These are phyloP conservation scores for Ilex aquifolium DNA, from an alignment of 257 asterid species.

Conservation along the genomic window DNA sequence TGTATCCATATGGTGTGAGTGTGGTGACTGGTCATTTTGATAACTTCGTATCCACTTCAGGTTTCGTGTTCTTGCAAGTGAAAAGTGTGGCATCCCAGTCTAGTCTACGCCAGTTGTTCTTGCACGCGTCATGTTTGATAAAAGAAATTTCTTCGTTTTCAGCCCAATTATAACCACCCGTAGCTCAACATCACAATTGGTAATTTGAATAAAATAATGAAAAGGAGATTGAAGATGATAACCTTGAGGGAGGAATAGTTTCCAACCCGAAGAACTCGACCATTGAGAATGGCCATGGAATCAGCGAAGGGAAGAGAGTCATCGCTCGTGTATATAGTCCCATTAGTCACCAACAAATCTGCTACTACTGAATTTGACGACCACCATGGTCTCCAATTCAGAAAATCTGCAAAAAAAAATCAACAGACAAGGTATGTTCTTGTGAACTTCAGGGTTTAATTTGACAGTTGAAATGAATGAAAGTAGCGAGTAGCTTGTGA, in stretches of 20 bases:
- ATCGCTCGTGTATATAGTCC: conserved; percentile 73
- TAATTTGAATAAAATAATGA: too few species aligned
- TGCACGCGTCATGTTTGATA: too few species aligned
- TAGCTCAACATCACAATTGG: too few species aligned
- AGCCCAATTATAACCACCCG: too few species aligned
- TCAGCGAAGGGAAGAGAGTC: conserved; percentile 57
- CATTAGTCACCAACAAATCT: conserved; percentile 65
- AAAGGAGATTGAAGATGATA: not conserved
- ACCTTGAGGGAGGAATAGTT: conserved; percentile 51
- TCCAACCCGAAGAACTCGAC: conserved; percentile 60
- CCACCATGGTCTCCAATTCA: conserved; percentile 12
- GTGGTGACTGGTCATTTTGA: too few species aligned
- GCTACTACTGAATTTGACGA: conserved; percentile 24
- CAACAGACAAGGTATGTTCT: not conserved
- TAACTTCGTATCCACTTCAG: too few species aligned
- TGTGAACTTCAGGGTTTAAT: not conserved
- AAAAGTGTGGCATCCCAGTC: too few species aligned
- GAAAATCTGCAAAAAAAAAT: conserved; percentile 20
- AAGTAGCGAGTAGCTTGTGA: not conserved
- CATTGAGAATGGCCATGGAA: conserved; percentile 67
- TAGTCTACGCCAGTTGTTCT: too few species aligned
- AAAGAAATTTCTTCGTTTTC: too few species aligned
- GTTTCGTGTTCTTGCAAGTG: too few species aligned
- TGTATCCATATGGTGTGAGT: too few species aligned
- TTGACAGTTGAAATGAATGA: not conserved